A percentile compares a stretch with the other conserved stretches of the same genome.
Conservation (phyloP, 1,284 basidiomycete genomes). For the Ustilago trichophora region DNA sequence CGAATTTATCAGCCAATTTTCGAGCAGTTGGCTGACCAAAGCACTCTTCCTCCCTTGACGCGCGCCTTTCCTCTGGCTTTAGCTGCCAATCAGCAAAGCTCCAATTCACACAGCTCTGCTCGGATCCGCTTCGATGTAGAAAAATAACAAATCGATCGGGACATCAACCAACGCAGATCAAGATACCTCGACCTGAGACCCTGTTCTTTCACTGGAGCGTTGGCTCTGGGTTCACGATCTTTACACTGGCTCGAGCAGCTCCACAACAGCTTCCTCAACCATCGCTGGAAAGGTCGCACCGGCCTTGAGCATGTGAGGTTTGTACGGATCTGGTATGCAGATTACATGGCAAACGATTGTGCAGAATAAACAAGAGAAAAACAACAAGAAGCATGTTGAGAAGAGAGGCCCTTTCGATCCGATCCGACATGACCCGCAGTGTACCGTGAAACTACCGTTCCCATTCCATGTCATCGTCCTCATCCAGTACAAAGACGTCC, state of each 20-base stretch:
- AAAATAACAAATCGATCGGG: not conserved
- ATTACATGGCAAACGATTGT: too few relatives aligned
- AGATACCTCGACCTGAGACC: too few relatives aligned
- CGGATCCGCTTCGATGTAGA: constrained; percentile 14
- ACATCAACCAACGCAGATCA: not conserved
- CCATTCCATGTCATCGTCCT: constrained; percentile 34
- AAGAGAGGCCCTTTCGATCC: constrained; percentile 24
- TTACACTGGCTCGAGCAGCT: too few relatives aligned
- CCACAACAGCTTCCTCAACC: too few relatives aligned
- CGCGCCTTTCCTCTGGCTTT: too few relatives aligned
- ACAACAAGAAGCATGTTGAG: not conserved
- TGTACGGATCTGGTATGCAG: not conserved
- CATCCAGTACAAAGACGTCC: constrained; percentile 7
- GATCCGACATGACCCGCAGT: too few relatives aligned
- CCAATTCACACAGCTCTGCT: constrained; percentile 20
- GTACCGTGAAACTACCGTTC: too few relatives aligned
- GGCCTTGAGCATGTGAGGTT: too few relatives aligned
- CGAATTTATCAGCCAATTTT: constrained; percentile 12
- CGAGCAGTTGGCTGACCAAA: constrained; percentile 39
- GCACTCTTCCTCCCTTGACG: constrained; percentile 8
- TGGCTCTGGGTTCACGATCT: too few relatives aligned
- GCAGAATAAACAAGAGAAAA: too few relatives aligned
- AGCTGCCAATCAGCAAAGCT: constrained; percentile 30
- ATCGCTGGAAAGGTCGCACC: too few relatives aligned
- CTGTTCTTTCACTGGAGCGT: too few relatives aligned